phyloP scores from a whole-genome alignment of 495 filamentous ascomycete species.

The Sabuloglossum arenarium region DNA sequence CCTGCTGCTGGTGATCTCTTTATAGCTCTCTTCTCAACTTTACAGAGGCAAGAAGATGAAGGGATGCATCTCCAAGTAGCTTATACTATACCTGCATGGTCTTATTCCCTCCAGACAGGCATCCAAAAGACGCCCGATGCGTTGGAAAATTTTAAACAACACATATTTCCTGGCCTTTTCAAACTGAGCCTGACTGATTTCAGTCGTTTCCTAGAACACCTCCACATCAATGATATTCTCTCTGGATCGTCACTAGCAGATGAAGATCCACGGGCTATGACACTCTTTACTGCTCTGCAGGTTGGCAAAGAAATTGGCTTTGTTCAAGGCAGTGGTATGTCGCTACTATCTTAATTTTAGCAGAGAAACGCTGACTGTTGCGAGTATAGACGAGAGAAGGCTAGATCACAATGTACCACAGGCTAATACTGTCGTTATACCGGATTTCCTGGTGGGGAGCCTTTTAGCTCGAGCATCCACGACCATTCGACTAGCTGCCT shows the following conservation, averaged over 20 bases:
- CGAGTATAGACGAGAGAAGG: background rate
- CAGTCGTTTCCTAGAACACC: constrained; percentile 28
- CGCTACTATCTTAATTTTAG: constrained; percentile 9
- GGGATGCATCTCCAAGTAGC: background rate
- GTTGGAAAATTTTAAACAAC: constrained; percentile 43
- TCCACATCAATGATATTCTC: constrained; percentile 21
- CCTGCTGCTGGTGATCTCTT: constrained; percentile 44
- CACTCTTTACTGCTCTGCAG: constrained; percentile 47
- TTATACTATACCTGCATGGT: background rate
- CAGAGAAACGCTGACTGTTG: background rate
- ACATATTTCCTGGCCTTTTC: constrained; percentile 57
- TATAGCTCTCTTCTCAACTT: constrained; percentile 29
- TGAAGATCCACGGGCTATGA: constrained; percentile 27
- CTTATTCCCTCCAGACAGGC: constrained; percentile 18
- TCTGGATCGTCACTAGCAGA: constrained; percentile 21
- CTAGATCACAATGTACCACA: constrained; percentile 17
- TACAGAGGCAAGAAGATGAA: background rate
- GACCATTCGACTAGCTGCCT: constrained; percentile 46
- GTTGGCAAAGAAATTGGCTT: constrained; percentile 60
- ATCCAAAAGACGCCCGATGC: constrained; percentile 27
- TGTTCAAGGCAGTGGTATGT: constrained; percentile 46
- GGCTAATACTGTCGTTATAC: constrained; percentile 16
- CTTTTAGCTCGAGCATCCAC: constrained; percentile 42
- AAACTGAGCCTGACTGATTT: constrained; percentile 32
- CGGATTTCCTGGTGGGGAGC: constrained; percentile 21